Conservation (phyloP, 2,329 filamentous ascomycete species). For the Penicillium aurantiogriseum region DNA sequence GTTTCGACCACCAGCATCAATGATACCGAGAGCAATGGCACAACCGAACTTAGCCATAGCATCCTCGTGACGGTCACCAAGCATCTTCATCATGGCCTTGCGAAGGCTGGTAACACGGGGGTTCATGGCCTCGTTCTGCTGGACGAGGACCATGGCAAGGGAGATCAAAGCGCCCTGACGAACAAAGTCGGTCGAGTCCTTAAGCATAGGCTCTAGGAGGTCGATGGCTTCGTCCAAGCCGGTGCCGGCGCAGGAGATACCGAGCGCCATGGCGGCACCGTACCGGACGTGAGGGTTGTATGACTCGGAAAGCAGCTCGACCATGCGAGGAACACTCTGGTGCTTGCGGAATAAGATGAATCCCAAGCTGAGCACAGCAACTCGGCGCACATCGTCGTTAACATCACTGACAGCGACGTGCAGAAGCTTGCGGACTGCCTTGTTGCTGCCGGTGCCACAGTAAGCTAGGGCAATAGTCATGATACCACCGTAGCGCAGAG, state of each 20-base stretch:
- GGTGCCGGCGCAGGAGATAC: constrained; percentile 95
- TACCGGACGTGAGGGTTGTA: constrained; percentile 99
- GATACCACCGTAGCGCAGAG: constrained; percentile 92
- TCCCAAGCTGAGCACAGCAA: constrained; percentile 95
- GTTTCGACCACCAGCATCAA: constrained; percentile 95
- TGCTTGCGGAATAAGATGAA: constrained; percentile 99
- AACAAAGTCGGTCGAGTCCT: constrained; percentile 97
- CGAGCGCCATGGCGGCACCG: constrained; percentile 95
- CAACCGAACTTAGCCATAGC: constrained; percentile 99
- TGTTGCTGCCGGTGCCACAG: constrained; percentile 96
- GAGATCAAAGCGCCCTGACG: constrained; percentile 93
- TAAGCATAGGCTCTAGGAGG: constrained; percentile 97
- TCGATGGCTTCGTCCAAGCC: constrained; percentile 96
- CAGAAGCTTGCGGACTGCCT: constrained; percentile 91
- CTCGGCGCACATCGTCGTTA: constrained; percentile 92
- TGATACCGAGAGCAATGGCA: constrained; percentile 90
- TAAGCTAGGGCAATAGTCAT: constrained; percentile 98
- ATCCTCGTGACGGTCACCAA: constrained; percentile 93
- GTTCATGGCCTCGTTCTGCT: constrained; percentile 98
- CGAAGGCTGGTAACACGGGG: constrained; percentile 89
- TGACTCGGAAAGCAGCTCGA: constrained; percentile 94
- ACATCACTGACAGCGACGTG: constrained; percentile 98
- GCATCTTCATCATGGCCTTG: constrained; percentile 90
- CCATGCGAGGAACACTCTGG: constrained; percentile 95
- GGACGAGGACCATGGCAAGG: constrained; percentile 97